Percentiles rank a stretch among this genome's conserved stretches.
Evolutionary conservation across 352 stramenopile genomes (phyloP).

Genomic region (Phytophthora sojae): DNA sequence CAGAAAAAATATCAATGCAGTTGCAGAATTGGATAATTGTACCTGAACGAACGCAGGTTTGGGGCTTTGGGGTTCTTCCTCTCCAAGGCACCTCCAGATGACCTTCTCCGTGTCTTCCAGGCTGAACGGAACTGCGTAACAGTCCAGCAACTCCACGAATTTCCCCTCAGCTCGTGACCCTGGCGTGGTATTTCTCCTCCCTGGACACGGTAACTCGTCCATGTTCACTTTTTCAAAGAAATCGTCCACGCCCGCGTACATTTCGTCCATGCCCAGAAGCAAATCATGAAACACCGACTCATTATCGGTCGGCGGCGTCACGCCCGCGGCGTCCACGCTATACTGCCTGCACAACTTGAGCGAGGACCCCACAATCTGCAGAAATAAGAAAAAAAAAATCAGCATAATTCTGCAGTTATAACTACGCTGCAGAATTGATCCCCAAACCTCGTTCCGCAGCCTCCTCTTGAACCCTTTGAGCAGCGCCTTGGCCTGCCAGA

Average conservation of each 20-base stretch:
- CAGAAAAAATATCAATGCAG: too few relatives aligned
- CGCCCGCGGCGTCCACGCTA: slow-evolving; percentile 17
- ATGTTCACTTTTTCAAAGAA: slow-evolving; percentile 30
- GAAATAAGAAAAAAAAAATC: background rate
- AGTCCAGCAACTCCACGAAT: slow-evolving; percentile 34
- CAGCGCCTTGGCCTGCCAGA: slow-evolving; percentile 22
- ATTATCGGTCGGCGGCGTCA: slow-evolving; percentile 26
- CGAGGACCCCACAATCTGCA: slow-evolving; percentile 26
- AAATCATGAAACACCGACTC: slow-evolving; percentile 25
- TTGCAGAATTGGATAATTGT: background rate
- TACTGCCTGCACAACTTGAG: slow-evolving; percentile 24
- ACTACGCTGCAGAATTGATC: background rate
- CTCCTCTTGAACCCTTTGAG: slow-evolving; percentile 29
- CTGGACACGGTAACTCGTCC: slow-evolving; percentile 27
- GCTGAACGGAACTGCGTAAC: slow-evolving; percentile 25
- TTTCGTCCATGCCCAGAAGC: slow-evolving; percentile 25
- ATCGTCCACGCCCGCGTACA: slow-evolving; percentile 19
- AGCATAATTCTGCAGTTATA: background rate
- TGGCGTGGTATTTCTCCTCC: slow-evolving; percentile 23
- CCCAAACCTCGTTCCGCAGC: slow-evolving; percentile 26
- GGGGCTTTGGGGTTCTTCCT: slow-evolving; percentile 27
- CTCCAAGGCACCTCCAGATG: slow-evolving; percentile 25
- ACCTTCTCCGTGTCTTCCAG: slow-evolving; percentile 23
- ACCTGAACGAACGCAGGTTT: slow-evolving; percentile 33
- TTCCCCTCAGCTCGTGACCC: slow-evolving; percentile 25